A percentile compares a stretch with the other conserved stretches of the same genome.
phyloP scores from a whole-genome alignment of 495 filamentous ascomycete genomes.

The Chaetomium cochliodes region DNA sequence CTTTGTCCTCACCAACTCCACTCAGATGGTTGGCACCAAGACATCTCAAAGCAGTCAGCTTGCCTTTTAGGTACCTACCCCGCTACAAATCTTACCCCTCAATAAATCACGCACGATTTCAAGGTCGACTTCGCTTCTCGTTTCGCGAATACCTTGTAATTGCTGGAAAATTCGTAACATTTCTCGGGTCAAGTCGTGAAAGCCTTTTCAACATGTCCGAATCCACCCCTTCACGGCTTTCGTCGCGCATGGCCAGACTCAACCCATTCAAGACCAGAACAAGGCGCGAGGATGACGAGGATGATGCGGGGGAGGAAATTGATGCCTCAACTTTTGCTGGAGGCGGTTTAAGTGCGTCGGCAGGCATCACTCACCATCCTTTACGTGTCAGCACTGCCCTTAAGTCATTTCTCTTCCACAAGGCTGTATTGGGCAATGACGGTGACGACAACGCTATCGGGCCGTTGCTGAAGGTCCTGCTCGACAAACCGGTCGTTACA shows the following conservation, averaged over 20 bases:
- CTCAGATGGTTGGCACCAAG: no score
- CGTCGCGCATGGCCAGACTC: conserved; percentile 20
- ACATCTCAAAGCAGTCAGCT: no score
- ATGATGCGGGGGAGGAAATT: conserved; percentile 52
- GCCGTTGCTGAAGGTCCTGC: conserved; percentile 29
- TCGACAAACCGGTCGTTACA: conserved; percentile 46
- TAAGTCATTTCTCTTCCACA: conserved; percentile 42
- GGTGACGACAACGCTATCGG: conserved; percentile 26
- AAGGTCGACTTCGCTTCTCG: no score
- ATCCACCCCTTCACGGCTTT: neutral
- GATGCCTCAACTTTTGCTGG: conserved; percentile 47
- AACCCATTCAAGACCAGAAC: conserved; percentile 27
- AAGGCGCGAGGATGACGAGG: conserved; percentile 39
- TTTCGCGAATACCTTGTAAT: no score
- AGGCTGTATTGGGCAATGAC: conserved; percentile 41
- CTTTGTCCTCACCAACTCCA: no score
- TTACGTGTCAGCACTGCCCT: conserved; percentile 51
- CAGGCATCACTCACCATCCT: conserved; percentile 41
- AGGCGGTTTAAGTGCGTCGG: conserved; percentile 47
- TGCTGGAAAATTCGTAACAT: no score
- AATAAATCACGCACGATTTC: no score
- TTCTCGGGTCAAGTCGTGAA: no score
- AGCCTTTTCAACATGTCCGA: neutral
- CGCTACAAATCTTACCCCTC: no score
- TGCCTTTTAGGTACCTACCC: no score